Base-by-base conservation (phyloP, 1,284 basidiomycete species). In the Malassezia dermatis region DNA sequence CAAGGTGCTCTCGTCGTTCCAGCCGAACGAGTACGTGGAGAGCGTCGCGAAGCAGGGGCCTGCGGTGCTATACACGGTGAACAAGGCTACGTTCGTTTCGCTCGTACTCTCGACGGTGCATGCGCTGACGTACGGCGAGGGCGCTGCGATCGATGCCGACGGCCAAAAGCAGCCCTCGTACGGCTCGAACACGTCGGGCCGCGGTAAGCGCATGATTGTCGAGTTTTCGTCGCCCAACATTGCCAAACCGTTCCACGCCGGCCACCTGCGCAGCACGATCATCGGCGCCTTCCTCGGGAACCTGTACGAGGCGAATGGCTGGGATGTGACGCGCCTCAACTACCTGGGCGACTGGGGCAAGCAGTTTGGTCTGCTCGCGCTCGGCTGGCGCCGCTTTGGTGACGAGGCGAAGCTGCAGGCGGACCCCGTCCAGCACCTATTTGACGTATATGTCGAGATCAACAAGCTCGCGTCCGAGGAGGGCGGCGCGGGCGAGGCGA, bases 211-310 rank as follows among this genome's bases (percentile, higher is more conserved):
- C 42, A 53, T 65, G 45, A 61, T 74, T 65, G 86, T 81, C 62
- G 81, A 98, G 76, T 98, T 91, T 77, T 94, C 89, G 0, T 89
- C 87, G 4, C 91, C 93, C 17, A 98, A 99, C 76, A 96, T 98
- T 71, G 93, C 94, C 34, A 99, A 99, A 76, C 87, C 87, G 5
- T 98, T 98, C 82, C 93, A 98, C 71, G 91, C 95, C 53, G 94
- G 94, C 15, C 93, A 98, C 76, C 78, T 98, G 60, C 83, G 94
- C 51, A 90, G 87, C 61, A 99, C 94, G 21, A 98, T 99, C 76
- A 95, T 98, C 71, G 94, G 94, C 34, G 86, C 89, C 0, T 95
- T 95, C 79, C 77, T 96, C 48, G 80, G 82, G 32, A 98, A 96
- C 77, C 71, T 98, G 51, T 93, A 96, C 79, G 86, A 86, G 73